Percentiles rank a stretch among this genome's conserved stretches.
Conservation (phyloP, 306 rosid species). For the Quercus bicolor region DNA sequence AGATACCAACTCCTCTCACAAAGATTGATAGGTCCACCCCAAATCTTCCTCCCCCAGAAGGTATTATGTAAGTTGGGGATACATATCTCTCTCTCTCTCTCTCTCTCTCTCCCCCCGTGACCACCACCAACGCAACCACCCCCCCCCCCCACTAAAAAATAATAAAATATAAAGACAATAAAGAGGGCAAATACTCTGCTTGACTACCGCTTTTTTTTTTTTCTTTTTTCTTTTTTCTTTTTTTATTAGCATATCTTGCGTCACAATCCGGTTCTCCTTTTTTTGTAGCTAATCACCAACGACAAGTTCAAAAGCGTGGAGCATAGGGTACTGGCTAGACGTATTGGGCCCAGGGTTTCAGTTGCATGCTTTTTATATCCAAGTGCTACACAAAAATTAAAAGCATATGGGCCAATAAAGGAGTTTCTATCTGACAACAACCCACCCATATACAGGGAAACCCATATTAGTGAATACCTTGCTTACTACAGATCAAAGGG, state of each 20-base stretch:
- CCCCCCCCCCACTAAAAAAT: too few relatives aligned
- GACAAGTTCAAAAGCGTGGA: slow-evolving; percentile 74
- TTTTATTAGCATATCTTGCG: neutral
- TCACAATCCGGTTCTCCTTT: too few relatives aligned
- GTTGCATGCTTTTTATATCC: slow-evolving; percentile 79
- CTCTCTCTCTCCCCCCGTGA: too few relatives aligned
- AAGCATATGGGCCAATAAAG: slow-evolving; percentile 39
- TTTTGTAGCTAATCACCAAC: slow-evolving; percentile 62
- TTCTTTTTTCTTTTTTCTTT: neutral
- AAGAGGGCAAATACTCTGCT: too few relatives aligned
- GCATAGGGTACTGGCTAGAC: slow-evolving; percentile 13
- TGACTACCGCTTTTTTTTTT: neutral
- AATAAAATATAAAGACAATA: too few relatives aligned
- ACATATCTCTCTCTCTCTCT: too few relatives aligned
- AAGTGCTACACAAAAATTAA: slow-evolving; percentile 19
- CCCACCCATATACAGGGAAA: slow-evolving; percentile 60
- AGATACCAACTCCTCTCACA: too few relatives aligned
- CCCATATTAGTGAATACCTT: slow-evolving; percentile 51
- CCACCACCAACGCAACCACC: too few relatives aligned
- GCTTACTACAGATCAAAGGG: slow-evolving; percentile 57
- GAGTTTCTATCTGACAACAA: slow-evolving; percentile 40
- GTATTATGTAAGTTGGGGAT: too few relatives aligned
- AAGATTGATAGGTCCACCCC: too few relatives aligned
- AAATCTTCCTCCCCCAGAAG: too few relatives aligned
- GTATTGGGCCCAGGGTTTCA: slow-evolving; percentile 58